Evolutionary conservation across 257 asterid genomes (phyloP).

Genomic region (Gardenia jasminoides): DNA sequence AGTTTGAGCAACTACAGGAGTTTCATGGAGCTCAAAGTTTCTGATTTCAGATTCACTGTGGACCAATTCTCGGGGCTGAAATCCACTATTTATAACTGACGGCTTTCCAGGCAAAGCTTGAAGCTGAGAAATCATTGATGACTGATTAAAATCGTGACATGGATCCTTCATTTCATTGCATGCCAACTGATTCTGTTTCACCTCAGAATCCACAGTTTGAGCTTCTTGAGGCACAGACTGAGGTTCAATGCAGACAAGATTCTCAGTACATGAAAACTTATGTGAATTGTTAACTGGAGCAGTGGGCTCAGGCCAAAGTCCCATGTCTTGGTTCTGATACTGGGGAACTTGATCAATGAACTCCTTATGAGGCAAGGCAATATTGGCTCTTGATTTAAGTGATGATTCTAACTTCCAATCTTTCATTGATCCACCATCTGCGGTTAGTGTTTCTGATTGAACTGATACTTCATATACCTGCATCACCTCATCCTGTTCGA

Average conservation of each 20-base stretch:
- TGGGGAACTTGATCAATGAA: slow-evolving; percentile 13
- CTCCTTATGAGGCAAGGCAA: slow-evolving; percentile 13
- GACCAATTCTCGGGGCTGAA: slow-evolving; percentile 12
- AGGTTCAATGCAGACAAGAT: slow-evolving; percentile 21
- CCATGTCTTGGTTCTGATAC: slow-evolving; percentile 14
- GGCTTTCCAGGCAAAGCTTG: background rate
- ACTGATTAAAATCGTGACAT: slow-evolving; percentile 10
- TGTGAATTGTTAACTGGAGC: slow-evolving; percentile 9
- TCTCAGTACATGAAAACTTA: slow-evolving; percentile 16
- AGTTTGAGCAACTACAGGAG: slow-evolving; percentile 34
- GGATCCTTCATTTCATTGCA: slow-evolving; percentile 18
- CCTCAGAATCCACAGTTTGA: slow-evolving; percentile 14
- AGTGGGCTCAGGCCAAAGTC: slow-evolving; percentile 13
- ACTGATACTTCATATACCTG: slow-evolving; percentile 56
- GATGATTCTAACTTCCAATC: slow-evolving; percentile 25
- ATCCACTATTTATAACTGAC: background rate
- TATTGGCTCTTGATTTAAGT: slow-evolving; percentile 7
- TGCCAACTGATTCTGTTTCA: slow-evolving; percentile 24
- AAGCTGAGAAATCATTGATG: background rate
- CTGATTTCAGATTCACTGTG: slow-evolving; percentile 14
- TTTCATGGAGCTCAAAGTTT: slow-evolving; percentile 38
- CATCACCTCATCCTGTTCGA: slow-evolving; percentile 68
- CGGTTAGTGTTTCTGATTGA: slow-evolving; percentile 28
- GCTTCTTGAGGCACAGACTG: slow-evolving; percentile 14
- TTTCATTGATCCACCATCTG: slow-evolving; percentile 24